These are phyloP conservation scores for Solioccasus polychromus DNA, from an alignment of 768 basidiomycete genomes.

Conservation along the genomic window DNA sequence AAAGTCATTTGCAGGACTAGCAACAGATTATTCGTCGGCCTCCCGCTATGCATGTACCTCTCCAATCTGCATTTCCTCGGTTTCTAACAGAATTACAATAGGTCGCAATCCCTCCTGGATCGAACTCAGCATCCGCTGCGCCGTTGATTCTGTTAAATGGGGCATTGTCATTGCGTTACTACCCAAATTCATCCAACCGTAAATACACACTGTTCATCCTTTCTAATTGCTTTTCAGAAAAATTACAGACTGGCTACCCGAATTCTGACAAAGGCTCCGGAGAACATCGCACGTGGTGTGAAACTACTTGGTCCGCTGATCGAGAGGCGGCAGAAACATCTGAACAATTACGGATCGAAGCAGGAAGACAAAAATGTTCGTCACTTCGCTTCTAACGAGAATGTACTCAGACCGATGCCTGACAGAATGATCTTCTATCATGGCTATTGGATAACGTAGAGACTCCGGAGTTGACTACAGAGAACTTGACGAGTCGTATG, in stretches of 20 bases:
- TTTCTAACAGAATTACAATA: constrained; percentile 12
- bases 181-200: constrained; percentile 36
- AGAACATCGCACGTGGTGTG: not conserved
- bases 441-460: not conserved
- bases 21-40: constrained; percentile 49
- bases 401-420: not conserved
- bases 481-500: not conserved
- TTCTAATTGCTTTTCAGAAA: too few species aligned
- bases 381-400: not conserved
- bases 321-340: not conserved
- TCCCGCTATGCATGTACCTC: constrained; percentile 38
- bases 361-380: not conserved
- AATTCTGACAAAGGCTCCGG: not conserved
- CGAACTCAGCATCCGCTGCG: constrained; percentile 26
- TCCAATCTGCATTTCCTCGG: too few species aligned
- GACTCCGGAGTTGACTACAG: not conserved
- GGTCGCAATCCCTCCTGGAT: constrained; percentile 39
- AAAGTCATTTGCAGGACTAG: constrained; percentile 39
- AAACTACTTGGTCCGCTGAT: not conserved
- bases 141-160: constrained; percentile 25
- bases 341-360: not conserved
- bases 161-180: constrained; percentile 23
- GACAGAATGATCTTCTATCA: not conserved
- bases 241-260: too few species aligned
- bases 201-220: not conserved